Evolutionary conservation across 2,329 filamentous ascomycete genomes (phyloP).

Genomic region (Fusarium begoniae): DNA sequence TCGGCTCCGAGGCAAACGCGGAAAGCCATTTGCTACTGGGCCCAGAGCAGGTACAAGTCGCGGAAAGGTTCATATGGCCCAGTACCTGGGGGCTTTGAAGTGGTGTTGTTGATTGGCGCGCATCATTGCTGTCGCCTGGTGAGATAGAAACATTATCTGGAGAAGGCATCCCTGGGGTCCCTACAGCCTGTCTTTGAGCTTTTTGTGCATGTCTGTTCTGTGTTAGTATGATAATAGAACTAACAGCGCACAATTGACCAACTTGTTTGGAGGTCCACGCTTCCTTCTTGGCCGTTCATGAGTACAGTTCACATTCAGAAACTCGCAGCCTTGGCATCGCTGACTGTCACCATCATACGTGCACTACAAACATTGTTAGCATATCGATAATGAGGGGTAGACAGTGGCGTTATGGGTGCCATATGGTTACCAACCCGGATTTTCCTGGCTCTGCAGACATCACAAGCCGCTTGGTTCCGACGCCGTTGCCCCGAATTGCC

Average conservation of each 20-base stretch:
- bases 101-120: background rate
- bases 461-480: constrained; percentile 37
- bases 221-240: background rate
- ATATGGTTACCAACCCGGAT: constrained; percentile 20
- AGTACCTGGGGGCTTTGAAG: constrained; percentile 7
- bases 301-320: constrained; percentile 31
- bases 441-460: constrained; percentile 38
- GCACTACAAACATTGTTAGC: constrained; percentile 18
- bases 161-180: background rate
- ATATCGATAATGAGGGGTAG: background rate
- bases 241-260: accelerated
- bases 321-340: constrained; percentile 31
- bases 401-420: background rate
- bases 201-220: constrained; percentile 16
- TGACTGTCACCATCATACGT: constrained; percentile 12
- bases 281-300: constrained; percentile 34
- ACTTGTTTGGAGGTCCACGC: constrained; percentile 38
- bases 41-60: background rate
- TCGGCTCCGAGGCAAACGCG: constrained; percentile 22
- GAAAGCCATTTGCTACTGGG: constrained; percentile 23
- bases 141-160: background rate
- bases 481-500: background rate
- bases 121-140: background rate
- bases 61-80: background rate
- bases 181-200: background rate